Base-by-base conservation (phyloP, 192 early-diverging fungal species). In the Phycomyces nitens region DNA sequence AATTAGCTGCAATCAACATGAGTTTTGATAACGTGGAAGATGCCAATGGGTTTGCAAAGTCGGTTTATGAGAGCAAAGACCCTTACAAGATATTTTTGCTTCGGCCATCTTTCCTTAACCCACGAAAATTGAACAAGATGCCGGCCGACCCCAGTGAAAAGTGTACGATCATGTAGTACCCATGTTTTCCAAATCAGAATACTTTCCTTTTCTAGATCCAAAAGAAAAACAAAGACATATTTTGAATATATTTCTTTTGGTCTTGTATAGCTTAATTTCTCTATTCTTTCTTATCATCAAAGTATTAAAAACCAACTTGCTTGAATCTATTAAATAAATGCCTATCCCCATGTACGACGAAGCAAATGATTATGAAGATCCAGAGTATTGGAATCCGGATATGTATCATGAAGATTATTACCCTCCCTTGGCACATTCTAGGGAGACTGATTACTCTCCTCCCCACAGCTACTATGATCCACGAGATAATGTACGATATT, bases 1-100 rank as follows among this genome's bases (percentile, higher is more conserved):
- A 12, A 22, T 54, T 54, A 54, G 53, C 53, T n/a, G 22, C 53
- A 0, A 54, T 54, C 22, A 54, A 54, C 26, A 54, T 54, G 53
- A 54, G 22, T 11, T 54, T 54, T 54, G 53, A 54, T 54, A 26
- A 54, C 3, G 53, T 54, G 22, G 24, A 54, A 12, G 53, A 54
- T 23, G 53, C 24, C 4, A 14, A n/a, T 22, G 53, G 53, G 16
- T 54, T 54, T 54, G 22, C 24, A 54, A 22, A 5, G 1, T 20
- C 20, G 12, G 21, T 54, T 0, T 54, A 24, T 22, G 26, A 29
- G 12, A 34, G 29, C 29, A 34, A 3, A 4, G 22, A 24, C 24
- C 26, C 26, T 11, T 24, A 55, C 15, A 55, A 55, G 2, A 29
- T 34, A 10, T 55, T 34, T 55, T 10, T 34, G 0, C 1, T 34